A percentile compares a stretch with the other conserved stretches of the same genome.
These are phyloP conservation scores for Fusarium burgessii DNA, from an alignment of 2,329 filamentous ascomycete species.

Conservation along the genomic window DNA sequence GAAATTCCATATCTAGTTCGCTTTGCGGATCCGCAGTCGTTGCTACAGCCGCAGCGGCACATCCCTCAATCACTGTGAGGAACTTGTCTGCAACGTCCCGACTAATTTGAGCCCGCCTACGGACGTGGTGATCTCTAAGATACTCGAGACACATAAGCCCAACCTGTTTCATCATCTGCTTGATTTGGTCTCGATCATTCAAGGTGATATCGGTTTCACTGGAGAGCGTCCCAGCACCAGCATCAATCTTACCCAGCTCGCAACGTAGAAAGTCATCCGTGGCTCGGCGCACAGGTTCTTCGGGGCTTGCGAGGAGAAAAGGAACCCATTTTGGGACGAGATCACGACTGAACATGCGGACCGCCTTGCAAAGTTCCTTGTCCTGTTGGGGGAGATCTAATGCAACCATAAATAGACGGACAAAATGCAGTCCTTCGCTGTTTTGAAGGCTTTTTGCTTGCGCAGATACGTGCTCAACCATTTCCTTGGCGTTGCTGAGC, in stretches of 20 bases:
- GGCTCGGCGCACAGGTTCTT: constrained; percentile 55
- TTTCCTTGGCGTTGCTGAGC: constrained; percentile 49
- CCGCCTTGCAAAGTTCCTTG: constrained; percentile 34
- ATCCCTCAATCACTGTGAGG: constrained; percentile 57
- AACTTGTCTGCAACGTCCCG: constrained; percentile 58
- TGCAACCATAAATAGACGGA: constrained; percentile 57
- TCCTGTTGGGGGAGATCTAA: constrained; percentile 48
- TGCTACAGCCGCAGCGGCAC: constrained; percentile 56
- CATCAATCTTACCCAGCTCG: constrained; percentile 55
- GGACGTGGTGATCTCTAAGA: constrained; percentile 61
- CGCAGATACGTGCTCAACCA: constrained; percentile 58
- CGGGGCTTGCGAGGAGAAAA: constrained; percentile 61
- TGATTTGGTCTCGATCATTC: constrained; percentile 41
- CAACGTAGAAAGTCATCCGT: constrained; percentile 60
- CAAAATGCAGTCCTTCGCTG: constrained; percentile 61
- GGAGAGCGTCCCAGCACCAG: constrained; percentile 34
- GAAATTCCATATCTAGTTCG: constrained; percentile 49
- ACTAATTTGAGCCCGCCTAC: constrained; percentile 56
- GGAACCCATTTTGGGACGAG: constrained; percentile 63
- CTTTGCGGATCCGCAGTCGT: constrained; percentile 48
- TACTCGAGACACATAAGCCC: constrained; percentile 60
- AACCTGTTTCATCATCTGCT: constrained; percentile 52
- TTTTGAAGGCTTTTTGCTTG: constrained; percentile 61
- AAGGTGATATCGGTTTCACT: constrained; percentile 48
- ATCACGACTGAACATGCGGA: constrained; percentile 42